Evolutionary conservation across 2,329 filamentous ascomycete species (phyloP), one percentile per base, ranked within the genome.

Genomic region (Seiridium unicorne): DNA sequence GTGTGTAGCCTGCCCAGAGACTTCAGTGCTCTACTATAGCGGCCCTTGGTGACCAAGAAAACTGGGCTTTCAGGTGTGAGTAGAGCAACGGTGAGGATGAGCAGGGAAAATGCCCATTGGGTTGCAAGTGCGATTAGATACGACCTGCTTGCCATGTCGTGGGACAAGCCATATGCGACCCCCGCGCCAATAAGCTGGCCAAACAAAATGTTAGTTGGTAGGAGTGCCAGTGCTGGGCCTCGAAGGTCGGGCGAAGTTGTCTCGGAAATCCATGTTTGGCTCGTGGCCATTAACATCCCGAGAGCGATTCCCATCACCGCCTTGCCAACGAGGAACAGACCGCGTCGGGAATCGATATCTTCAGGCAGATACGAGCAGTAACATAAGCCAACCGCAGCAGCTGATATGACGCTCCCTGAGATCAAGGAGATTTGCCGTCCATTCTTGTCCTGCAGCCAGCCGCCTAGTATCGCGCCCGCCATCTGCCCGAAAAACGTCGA

Each of bases 51-150:
- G 1, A 85, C 68, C 1, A 84, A 69, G 61, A 77, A 84, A 0
- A 79, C 73, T 0, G 83, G 83, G 10, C 77, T 81, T 62, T 85
- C 82, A 0, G 82, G 82, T 40, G 84, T 74, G 49, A 80, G 46
- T 38, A 79, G 65, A 0, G 80, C 72, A 13, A 81, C 66, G 18
- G 77, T 3, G 11, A 83, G 68, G 0, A 80, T 76, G 1, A 80
- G 61, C 5, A 73, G 69, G 0, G 77, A 76, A 62, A 77, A 79
- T 0, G 75, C 69, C 78, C 79, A 81, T 60, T 80, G 76, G 0
- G 77, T 74, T 1, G 72, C 77, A 61, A 82, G 77, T 10, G 72
- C 73, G n/a, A 76, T 68, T 2, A 69, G 67, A 62, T 79, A 80
- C 11, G 73, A 77, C 36, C 68, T 58, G 7, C 38, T n/a, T 7